Base-by-base conservation (phyloP, 2,329 filamentous ascomycete species). In the Penicillium paneum region DNA sequence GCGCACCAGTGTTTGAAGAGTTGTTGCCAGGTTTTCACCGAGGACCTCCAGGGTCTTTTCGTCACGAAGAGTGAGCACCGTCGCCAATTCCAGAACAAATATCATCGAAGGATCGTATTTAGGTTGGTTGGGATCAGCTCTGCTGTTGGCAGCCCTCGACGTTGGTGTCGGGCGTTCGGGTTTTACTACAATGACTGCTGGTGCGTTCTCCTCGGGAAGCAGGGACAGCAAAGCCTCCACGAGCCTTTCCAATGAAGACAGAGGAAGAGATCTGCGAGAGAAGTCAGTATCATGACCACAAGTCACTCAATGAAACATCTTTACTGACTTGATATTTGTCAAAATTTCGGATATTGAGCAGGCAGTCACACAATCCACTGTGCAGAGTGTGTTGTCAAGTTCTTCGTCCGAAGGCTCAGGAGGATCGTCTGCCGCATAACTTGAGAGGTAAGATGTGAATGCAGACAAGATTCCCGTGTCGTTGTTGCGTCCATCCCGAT, bases 351-450 rank as follows among this genome's bases (percentile, higher is more conserved):
- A 85, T 68, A 97, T 88, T 52, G 88, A 86, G 71, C 94, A 99
- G 41, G 91, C 88, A 63, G 90, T 93, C 39, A 99, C 86, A 66
- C 93, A 99, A 70, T 97, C 94, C 3, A 97, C 89, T 0, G 94
- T 93, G 69, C 90, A 94, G 10, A 99, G 79, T 0, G 94, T 97
- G 69, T 94, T 96, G 67, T 99, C 94, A 29, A 99, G 81, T 71
- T 99, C 94, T 70, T 97, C 93, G 61, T 97, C 91, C 1, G 94
- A 97, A 2, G 94, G 94, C 75, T 99, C 94, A 0, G 94, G 94
- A 12, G 94, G 94, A 68, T 99, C 94, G 72, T 97, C 94, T 11
- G 94, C 95, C 39, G 95, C 94, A 71, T 99, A 97, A 71, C 93
- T 97, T n/a, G 92, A 96, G 31, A 99, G 91, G 67, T 97, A 99